Evolutionary conservation across 139 green algal species (phyloP), one percentile per base, ranked within the genome.

Genomic region (Haematococcus sp.): DNA sequence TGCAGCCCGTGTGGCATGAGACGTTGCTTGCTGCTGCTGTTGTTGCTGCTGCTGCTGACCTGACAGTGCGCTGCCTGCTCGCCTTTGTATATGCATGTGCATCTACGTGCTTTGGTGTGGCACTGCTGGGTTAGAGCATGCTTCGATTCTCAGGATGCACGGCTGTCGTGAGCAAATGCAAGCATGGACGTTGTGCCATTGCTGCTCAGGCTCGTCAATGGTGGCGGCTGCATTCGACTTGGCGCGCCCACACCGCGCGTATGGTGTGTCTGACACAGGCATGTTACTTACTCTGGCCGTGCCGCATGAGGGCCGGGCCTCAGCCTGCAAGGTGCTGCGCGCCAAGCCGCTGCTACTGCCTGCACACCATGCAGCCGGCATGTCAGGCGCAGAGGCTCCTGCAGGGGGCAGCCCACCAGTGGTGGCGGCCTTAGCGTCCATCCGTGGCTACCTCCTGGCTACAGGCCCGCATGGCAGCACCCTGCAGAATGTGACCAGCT

Each of bases 211-310:
- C 49, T 75, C 64, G 23, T 56, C 31, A 20, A 34, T 88, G 61
- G 51, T 88, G 33, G 79, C 73, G 0, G 83, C 73, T 0, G 73
- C 70, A 1, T 88, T 88, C 61, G 79, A 86, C 32, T 65, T 31
- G 3, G 46, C 43, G 59, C 70, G 79, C n/a, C 7, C 27, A 7
- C 72, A 71, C 73, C 69, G 73, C 2, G 70, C 73, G 2, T 88
- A 81, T 27, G 83, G 56, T 13, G 15, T 86, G 7, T 78, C 66
- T 22, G 30, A 44, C 23, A 28, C 52, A 1, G 79, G 76, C 0
- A 25, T 78, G 23, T 16, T 88, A 52, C 59, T 84, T 44, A 58
- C 76, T 17, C 69, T 88, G 71, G 58, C 71, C 1, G 73, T 74
- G 4, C 77, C 77, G 1, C 67, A 83, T 59, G 77, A 83, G 27